Conservation (phyloP, 2,329 filamentous ascomycete species). For the Pseudogymnoascus sp. region DNA sequence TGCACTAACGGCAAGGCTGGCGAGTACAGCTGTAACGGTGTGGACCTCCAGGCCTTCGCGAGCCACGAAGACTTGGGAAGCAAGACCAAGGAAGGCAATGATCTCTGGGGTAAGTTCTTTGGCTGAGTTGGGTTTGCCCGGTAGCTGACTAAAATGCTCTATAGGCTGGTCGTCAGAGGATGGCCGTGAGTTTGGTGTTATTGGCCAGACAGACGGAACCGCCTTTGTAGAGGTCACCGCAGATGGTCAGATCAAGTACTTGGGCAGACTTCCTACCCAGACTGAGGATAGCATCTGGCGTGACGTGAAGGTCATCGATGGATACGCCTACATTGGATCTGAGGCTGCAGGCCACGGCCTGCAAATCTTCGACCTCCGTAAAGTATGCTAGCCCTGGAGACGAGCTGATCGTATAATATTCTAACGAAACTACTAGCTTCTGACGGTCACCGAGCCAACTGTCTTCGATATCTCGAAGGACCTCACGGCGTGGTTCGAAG, state of each 20-base stretch:
- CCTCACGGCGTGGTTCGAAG: slow-evolving; percentile 30
- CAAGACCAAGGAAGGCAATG: slow-evolving; percentile 27
- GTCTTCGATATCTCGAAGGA: slow-evolving; percentile 32
- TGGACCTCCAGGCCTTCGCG: slow-evolving; percentile 49
- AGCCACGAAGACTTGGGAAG: slow-evolving; percentile 46
- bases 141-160: slow-evolving; percentile 24
- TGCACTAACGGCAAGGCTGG: neutral
- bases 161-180: slow-evolving; percentile 38
- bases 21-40: slow-evolving; percentile 18
- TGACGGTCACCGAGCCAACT: slow-evolving; percentile 21
- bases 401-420: neutral
- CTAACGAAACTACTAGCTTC: neutral
- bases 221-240: slow-evolving; percentile 41
- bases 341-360: slow-evolving; percentile 39
- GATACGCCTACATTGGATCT: slow-evolving; percentile 33
- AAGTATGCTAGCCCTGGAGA: slow-evolving; percentile 27
- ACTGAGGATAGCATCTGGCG: slow-evolving; percentile 23
- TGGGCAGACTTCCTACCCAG: slow-evolving; percentile 26
- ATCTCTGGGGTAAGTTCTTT: neutral
- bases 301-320: slow-evolving; percentile 31
- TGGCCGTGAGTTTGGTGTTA: slow-evolving; percentile 41
- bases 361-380: slow-evolving; percentile 48
- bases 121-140: neutral
- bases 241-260: slow-evolving; percentile 37
- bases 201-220: slow-evolving; percentile 42